Conservation (phyloP, 768 basidiomycete genomes). For the Russula sp. region DNA sequence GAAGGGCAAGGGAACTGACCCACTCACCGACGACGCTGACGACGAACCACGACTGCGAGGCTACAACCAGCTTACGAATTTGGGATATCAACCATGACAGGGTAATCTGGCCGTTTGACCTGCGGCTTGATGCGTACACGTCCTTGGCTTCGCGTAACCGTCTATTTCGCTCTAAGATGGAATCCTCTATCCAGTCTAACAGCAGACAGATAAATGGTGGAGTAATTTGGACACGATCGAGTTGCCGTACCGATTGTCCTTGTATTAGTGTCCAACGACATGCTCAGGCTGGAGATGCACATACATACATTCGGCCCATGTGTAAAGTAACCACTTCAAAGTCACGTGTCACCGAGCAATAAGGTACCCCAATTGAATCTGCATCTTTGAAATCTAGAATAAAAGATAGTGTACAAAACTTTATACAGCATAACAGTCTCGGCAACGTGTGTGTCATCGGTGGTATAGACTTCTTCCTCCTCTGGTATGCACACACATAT, state of each 20-base stretch:
- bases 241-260: constrained; percentile 8
- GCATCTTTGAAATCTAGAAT: constrained; percentile 9
- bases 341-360: constrained; percentile 4
- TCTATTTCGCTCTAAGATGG: constrained; percentile 79
- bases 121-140: constrained; percentile 38
- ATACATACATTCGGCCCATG: background rate
- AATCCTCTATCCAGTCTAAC: constrained; percentile 96
- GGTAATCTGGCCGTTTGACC: constrained; percentile 46
- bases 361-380: background rate
- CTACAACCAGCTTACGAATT: constrained; percentile 50
- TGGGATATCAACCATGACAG: constrained; percentile 57
- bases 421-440: constrained; percentile 15
- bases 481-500: constrained; percentile 1
- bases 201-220: background rate
- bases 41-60: constrained; percentile 90
- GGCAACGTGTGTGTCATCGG: constrained; percentile 1
- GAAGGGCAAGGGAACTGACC: background rate
- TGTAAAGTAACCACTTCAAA: background rate
- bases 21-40: constrained; percentile 81
- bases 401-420: constrained; percentile 18
- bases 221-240: background rate
- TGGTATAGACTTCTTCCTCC: constrained; percentile 17
- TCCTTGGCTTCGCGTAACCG: constrained; percentile 58
- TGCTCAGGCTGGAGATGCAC: background rate
- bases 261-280: constrained; percentile 11